phyloP scores from a whole-genome alignment of 225 moss, liverwort and hornwort genomes.

The Bryum argenteum region DNA sequence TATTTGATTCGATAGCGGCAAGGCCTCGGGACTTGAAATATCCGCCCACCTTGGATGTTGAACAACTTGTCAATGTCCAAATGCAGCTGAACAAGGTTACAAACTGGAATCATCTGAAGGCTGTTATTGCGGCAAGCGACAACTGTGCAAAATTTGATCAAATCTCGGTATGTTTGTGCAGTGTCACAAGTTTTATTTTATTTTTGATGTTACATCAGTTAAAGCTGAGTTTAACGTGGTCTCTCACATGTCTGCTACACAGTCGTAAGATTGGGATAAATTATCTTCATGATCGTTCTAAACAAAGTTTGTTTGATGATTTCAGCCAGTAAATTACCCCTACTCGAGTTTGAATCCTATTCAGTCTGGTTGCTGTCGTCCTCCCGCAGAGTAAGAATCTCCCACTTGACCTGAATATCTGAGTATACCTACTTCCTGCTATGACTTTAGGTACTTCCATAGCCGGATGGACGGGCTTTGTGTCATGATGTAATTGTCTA shows the following conservation, averaged over 20 bases:
- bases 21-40: background rate
- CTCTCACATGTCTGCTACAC: background rate
- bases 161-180: slow-evolving; percentile 39
- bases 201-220: slow-evolving; percentile 9
- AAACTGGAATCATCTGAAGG: slow-evolving; percentile 55
- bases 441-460: background rate
- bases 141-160: slow-evolving; percentile 43
- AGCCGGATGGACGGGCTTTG: slow-evolving; percentile 6
- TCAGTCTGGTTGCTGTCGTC: slow-evolving; percentile 67
- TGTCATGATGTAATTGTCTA: background rate
- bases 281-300: background rate
- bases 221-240: background rate
- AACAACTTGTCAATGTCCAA: slow-evolving; percentile 26
- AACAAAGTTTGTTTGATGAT: slow-evolving; percentile 8
- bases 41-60: slow-evolving; percentile 14
- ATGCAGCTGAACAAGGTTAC: slow-evolving; percentile 48
- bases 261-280: background rate
- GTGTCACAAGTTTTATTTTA: background rate
- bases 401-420: slow-evolving; percentile 6
- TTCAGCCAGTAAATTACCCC: slow-evolving; percentile 46
- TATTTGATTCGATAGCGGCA: background rate
- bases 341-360: slow-evolving; percentile 40
- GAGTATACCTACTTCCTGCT: background rate
- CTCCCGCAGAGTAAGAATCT: slow-evolving; percentile 59
- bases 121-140: slow-evolving; percentile 51